Evolutionary conservation across 2,329 filamentous ascomycete genomes (phyloP).

Genomic region (Pochonia chlamydosporia): DNA sequence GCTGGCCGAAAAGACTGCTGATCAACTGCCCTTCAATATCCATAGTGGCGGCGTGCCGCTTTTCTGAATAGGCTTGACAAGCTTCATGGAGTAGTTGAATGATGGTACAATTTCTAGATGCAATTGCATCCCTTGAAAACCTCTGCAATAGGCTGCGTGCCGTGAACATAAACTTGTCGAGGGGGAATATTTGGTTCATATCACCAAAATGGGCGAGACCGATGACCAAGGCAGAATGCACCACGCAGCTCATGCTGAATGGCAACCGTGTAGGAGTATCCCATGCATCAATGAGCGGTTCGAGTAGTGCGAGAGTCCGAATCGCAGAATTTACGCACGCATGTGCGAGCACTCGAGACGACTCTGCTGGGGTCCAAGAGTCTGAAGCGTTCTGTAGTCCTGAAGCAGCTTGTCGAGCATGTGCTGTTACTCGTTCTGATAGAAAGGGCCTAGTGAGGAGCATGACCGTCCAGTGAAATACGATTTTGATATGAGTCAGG

Average conservation of each 20-base stretch:
- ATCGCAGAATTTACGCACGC: slow-evolving; percentile 24
- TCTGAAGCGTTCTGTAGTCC: neutral
- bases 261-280: slow-evolving; percentile 32
- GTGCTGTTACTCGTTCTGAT: slow-evolving; percentile 18
- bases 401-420: slow-evolving; percentile 7
- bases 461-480: slow-evolving; percentile 29
- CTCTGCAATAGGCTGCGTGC: slow-evolving; percentile 15
- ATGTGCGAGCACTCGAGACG: slow-evolving; percentile 14
- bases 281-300: slow-evolving; percentile 23
- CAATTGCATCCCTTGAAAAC: slow-evolving; percentile 18
- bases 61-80: slow-evolving; percentile 16
- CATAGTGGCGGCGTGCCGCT: slow-evolving; percentile 11
- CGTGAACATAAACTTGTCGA: slow-evolving; percentile 14
- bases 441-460: slow-evolving; percentile 25
- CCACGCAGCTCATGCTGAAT: slow-evolving; percentile 35
- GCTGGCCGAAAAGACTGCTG: slow-evolving; percentile 18
- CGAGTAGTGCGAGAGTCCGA: slow-evolving; percentile 28
- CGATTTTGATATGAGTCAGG: slow-evolving; percentile 20
- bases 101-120: slow-evolving; percentile 16
- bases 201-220: slow-evolving; percentile 36
- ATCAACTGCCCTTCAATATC: slow-evolving; percentile 19
- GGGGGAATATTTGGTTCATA: slow-evolving; percentile 24
- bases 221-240: slow-evolving; percentile 34
- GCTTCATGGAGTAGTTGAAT: slow-evolving; percentile 17
- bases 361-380: slow-evolving; percentile 2